These are phyloP conservation scores for Candida fluviatilis DNA, from an alignment of 805 yeast genomes.

Conservation along the genomic window DNA sequence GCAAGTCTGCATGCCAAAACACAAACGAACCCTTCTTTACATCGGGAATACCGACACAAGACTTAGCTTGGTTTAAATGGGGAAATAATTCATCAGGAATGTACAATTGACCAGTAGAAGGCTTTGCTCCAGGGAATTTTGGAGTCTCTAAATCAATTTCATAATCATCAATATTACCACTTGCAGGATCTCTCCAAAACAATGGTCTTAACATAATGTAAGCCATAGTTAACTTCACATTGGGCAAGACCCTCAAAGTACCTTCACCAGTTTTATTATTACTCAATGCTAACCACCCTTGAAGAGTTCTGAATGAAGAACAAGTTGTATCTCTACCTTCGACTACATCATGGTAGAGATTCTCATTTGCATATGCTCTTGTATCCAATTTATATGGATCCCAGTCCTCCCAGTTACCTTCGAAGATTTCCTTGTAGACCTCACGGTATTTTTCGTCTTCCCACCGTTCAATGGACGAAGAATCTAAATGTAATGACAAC, in stretches of 20 bases:
- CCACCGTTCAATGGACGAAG: slow-evolving; percentile 43
- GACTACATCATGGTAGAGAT: slow-evolving; percentile 22
- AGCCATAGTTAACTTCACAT: slow-evolving; percentile 29
- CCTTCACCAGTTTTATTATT: slow-evolving; percentile 35
- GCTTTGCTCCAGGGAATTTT: slow-evolving; percentile 34
- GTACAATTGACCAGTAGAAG: slow-evolving; percentile 34
- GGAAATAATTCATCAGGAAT: slow-evolving; percentile 23
- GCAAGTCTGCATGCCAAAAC: slow-evolving; percentile 40
- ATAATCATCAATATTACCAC: slow-evolving; percentile 18
- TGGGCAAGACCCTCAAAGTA: slow-evolving; percentile 35
- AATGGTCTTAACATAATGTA: slow-evolving; percentile 39
- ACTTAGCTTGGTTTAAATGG: slow-evolving; percentile 23
- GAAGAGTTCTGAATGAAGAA: slow-evolving; percentile 37
- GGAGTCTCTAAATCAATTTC: slow-evolving; percentile 26
- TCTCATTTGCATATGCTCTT: slow-evolving; percentile 28
- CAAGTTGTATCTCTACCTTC: slow-evolving; percentile 17
- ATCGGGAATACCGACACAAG: slow-evolving; percentile 32
- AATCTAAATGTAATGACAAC: slow-evolving; percentile 38
- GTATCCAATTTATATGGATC: slow-evolving; percentile 35
- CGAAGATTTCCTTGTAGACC: slow-evolving; percentile 32
- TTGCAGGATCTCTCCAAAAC: slow-evolving; percentile 18
- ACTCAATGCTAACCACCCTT: slow-evolving; percentile 43
- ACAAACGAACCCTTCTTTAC: slow-evolving; percentile 41
- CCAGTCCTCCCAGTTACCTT: slow-evolving; percentile 40
- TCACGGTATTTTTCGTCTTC: slow-evolving; percentile 37